These are phyloP conservation scores for Reutealis trisperma DNA, from an alignment of 345 rosid genomes.

Conservation along the genomic window DNA sequence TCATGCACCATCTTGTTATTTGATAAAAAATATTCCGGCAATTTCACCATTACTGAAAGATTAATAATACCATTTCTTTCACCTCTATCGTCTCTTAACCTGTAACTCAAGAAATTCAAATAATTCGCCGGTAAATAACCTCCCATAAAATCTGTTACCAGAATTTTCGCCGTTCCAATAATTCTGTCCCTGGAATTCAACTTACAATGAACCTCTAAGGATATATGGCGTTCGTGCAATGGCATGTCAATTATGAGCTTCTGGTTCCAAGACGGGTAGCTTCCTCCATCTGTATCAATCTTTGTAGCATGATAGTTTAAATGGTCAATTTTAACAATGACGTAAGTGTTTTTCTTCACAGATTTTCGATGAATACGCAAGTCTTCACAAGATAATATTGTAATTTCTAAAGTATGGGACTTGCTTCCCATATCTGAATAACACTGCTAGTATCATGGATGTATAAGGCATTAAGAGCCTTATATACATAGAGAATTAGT, in stretches of 20 bases:
- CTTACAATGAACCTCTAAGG: constrained; percentile 23
- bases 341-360: constrained; percentile 23
- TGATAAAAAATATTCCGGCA: constrained; percentile 7
- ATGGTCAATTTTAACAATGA: constrained; percentile 9
- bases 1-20: constrained; percentile 18
- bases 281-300: constrained; percentile 15
- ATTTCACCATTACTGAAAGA: constrained; percentile 25
- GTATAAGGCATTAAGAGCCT: no score
- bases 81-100: constrained; percentile 25
- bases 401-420: neutral
- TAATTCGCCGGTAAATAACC: constrained; percentile 24
- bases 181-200: constrained; percentile 13
- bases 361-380: constrained; percentile 18
- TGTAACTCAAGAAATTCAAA: constrained; percentile 31
- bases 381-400: constrained; percentile 29
- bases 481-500: no score
- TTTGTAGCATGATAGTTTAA: constrained; percentile 10
- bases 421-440: neutral
- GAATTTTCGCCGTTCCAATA: constrained; percentile 23
- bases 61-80: constrained; percentile 31
- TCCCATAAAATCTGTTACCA: constrained; percentile 33
- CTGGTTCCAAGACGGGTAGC: constrained; percentile 27
- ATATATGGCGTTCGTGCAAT: neutral
- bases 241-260: constrained; percentile 21
- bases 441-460: no score